Evolutionary conservation across 192 early-diverging fungal genomes (phyloP), one percentile per base, ranked within the genome.

Genomic region (Funneliformis mosseae): DNA sequence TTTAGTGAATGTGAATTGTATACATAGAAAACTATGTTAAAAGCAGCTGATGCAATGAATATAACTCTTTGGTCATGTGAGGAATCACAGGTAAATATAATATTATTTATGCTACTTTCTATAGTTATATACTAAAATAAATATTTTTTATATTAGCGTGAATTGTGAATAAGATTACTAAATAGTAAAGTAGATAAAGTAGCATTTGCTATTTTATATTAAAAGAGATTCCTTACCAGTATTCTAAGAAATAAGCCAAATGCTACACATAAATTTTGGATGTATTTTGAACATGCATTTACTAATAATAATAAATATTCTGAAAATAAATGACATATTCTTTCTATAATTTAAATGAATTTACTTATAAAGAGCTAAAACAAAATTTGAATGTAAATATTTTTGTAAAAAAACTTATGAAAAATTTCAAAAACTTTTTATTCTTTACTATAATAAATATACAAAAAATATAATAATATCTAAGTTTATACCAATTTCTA

Each of bases 311-410:
- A 67, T 39, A 67, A 67, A 48, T 39, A 18, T 39, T 4, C 64
- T 14, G 7, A 33, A 39, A 11, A 14, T 39, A 67, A 67, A 67
- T 11, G 64, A 67, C 64, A 12, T 39, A 67, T 67, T 39, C 33
- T 67, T 39, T 67, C 64, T 8, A 67, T 67, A 67, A 67, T 67
- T 33, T 23, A 3, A 67, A 64, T 23, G 25, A 64, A 27, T 43
- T 43, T 43, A 43, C 42, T 43, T 43, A 43, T 43, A 8, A 43
- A 48, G 8, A 14, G 14, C 9, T 67, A 28, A 33, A 33, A 28
- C 64, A 67, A 67, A 67, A 67, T 67, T 28, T 67, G 28, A 67
- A 67, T 67, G 64, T 67, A 67, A 67, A 8, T 23, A 23, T 41
- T 9, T 67, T 39, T 66, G n/a, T n/a, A n/a, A n/a, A n/a, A n/a